A percentile compares a stretch with the other conserved stretches of the same genome.
Conservation (phyloP, 2,329 filamentous ascomycete species). For the Aspergillus quadricinctus region DNA sequence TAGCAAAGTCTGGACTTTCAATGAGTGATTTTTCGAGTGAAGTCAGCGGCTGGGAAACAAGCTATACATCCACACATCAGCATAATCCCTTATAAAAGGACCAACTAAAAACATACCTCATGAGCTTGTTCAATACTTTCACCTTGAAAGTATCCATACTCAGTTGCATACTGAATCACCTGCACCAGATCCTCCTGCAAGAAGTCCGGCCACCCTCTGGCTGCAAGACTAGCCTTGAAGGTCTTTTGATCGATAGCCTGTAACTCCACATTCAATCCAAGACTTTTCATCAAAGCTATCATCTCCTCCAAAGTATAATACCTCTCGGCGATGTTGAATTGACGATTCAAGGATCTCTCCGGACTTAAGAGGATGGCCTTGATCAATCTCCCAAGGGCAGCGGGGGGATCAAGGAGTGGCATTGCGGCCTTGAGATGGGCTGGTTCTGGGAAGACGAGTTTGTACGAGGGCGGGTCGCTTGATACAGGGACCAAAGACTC, state of each 20-base stretch:
- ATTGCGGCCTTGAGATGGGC: background rate
- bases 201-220: conserved; percentile 36
- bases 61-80: too few species aligned
- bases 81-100: too few species aligned
- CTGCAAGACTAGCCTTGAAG: conserved; percentile 38
- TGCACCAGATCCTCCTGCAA: conserved; percentile 48
- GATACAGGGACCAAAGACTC: conserved; percentile 2
- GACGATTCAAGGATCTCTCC: conserved; percentile 40
- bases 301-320: conserved; percentile 42
- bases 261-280: conserved; percentile 29
- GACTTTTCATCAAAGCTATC: conserved; percentile 36
- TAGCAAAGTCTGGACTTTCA: too few species aligned
- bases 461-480: background rate
- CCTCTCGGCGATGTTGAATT: conserved; percentile 41
- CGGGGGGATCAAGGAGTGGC: conserved; percentile 8
- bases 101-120: background rate
- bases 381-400: conserved; percentile 16
- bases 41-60: too few species aligned
- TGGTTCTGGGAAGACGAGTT: background rate
- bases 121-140: conserved; percentile 9
- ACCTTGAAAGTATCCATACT: conserved; percentile 51
- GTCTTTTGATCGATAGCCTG: background rate
- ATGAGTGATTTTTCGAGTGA: too few species aligned
- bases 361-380: conserved; percentile 30
- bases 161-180: conserved; percentile 48